Conservation (phyloP, 2,329 filamentous ascomycete species). For the Fusarium illudens region DNA sequence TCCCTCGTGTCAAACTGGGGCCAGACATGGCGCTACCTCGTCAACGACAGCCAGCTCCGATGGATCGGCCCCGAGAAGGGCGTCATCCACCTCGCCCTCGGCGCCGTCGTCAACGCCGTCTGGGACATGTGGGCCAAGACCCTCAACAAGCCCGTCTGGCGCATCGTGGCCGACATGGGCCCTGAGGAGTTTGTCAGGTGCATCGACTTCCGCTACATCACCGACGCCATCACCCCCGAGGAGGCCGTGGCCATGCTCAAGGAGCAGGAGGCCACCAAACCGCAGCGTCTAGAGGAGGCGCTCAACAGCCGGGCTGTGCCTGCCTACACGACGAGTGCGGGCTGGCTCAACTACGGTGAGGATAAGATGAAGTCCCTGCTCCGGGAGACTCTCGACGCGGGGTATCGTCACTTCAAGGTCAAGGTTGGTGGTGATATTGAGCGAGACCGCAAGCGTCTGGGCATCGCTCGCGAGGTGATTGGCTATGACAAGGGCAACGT, state of each 20-base stretch:
- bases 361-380: slow-evolving; percentile 84
- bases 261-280: slow-evolving; percentile 72
- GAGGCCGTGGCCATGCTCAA: slow-evolving; percentile 79
- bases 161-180: slow-evolving; percentile 87
- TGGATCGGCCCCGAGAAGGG: slow-evolving; percentile 97
- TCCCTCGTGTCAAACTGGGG: slow-evolving; percentile 84
- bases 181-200: slow-evolving; percentile 86
- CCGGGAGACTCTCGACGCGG: slow-evolving; percentile 76
- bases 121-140: slow-evolving; percentile 97
- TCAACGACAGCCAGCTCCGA: slow-evolving; percentile 86
- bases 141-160: slow-evolving; percentile 88
- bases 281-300: slow-evolving; percentile 75
- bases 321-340: slow-evolving; percentile 89
- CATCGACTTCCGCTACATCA: slow-evolving; percentile 96
- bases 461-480: slow-evolving; percentile 80
- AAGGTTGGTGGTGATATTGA: slow-evolving; percentile 82
- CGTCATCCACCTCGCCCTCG: slow-evolving; percentile 90
- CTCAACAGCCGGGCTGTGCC: slow-evolving; percentile 79
- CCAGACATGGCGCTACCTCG: slow-evolving; percentile 89
- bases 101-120: slow-evolving; percentile 87
- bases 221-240: slow-evolving; percentile 87
- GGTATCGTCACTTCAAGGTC: slow-evolving; percentile 89
- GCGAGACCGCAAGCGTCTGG: slow-evolving; percentile 74
- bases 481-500: slow-evolving; percentile 84
- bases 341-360: slow-evolving; percentile 90